Base-by-base conservation (phyloP, 1,139 yeast species). In the Pichia cactophila region DNA sequence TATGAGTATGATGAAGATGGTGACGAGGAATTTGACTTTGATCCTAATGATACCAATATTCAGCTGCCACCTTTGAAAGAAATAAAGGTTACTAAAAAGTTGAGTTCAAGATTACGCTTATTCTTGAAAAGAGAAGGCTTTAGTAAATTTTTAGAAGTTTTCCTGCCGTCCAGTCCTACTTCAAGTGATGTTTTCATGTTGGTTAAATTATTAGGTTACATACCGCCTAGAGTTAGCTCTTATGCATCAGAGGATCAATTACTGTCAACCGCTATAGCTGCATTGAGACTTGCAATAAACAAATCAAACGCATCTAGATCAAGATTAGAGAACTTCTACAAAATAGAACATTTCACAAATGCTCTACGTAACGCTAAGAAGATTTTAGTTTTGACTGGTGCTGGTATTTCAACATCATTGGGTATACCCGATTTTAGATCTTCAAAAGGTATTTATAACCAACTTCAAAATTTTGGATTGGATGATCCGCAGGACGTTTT, bases 341-440 rank as follows among this genome's bases (percentile, higher is more conserved):
- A 83, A 0, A 61, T 86, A 5, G 83, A 81, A n/a, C 80, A 83
- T 55, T 80, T 84, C 1, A 66, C 79, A 3, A 70, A 70, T 1
- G 75, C 77, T 43, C 70, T 90, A 41, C 59, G 71, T 20, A 69
- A 69, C 11, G 80, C 94, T 0, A 64, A 74, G 20, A 83, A 81
- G 50, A 77, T 92, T 23, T 61, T 92, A 54, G 95, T 92, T 1
- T 70, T 92, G 29, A 88, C 97, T 0, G 98, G 98, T 5, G 98
- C 98, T 0, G 98, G 98, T 20, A 89, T 92, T 43, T 87, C 96
- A 8, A 90, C 97, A 0, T 73, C 86, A 1, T 89, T 95, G 31
- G 97, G 97, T 1, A 90, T 90, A 45, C 98, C 96, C 17, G 98
- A 92, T 68, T 92, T 92, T 69, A 77, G 98, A 61, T 89, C 97